Percentiles rank a stretch among this genome's conserved stretches.
Conservation (phyloP, 495 filamentous ascomycete genomes). For the Aspergillus taichungensis region DNA sequence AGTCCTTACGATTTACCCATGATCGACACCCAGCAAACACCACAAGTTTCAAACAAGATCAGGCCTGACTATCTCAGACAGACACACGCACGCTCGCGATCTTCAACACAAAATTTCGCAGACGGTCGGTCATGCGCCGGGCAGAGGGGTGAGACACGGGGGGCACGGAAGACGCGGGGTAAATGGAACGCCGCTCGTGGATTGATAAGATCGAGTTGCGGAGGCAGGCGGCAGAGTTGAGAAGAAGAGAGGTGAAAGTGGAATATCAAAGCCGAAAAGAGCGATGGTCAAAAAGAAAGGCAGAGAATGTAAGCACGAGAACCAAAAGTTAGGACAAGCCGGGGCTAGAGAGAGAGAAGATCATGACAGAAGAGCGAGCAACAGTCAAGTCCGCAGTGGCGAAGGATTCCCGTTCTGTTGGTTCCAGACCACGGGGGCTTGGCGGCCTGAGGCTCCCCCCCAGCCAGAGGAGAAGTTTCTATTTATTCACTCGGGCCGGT, state of each 20-base stretch:
- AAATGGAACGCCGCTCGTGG: constrained; percentile 4
- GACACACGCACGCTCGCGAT: too few species aligned
- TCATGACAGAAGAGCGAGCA: constrained; percentile 1
- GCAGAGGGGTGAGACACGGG: constrained; percentile 21
- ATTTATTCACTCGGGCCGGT: not conserved
- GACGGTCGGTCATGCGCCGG: constrained; percentile 8
- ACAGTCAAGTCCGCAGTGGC: not conserved
- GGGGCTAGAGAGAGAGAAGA: not conserved
- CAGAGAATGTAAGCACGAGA: not conserved
- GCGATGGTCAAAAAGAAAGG: not conserved
- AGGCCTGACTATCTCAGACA: too few species aligned
- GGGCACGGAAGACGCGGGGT: constrained; percentile 15
- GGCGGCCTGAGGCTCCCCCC: constrained; percentile 3
- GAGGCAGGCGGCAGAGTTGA: constrained; percentile 1
- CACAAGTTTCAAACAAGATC: not conserved
- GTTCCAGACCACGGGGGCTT: constrained; percentile 7
- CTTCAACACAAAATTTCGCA: not conserved
- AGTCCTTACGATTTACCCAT: constrained; percentile 39
- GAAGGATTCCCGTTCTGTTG: constrained; percentile 1
- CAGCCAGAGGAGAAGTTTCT: not conserved
- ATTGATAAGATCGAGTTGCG: constrained; percentile 15
- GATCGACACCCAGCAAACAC: constrained; percentile 9
- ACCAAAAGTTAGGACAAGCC: not conserved
- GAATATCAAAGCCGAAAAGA: not conserved
- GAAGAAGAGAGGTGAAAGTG: not conserved